Evolutionary conservation across 306 rosid genomes (phyloP), one percentile per base, ranked within the genome.

Genomic region (Glycine soja): DNA sequence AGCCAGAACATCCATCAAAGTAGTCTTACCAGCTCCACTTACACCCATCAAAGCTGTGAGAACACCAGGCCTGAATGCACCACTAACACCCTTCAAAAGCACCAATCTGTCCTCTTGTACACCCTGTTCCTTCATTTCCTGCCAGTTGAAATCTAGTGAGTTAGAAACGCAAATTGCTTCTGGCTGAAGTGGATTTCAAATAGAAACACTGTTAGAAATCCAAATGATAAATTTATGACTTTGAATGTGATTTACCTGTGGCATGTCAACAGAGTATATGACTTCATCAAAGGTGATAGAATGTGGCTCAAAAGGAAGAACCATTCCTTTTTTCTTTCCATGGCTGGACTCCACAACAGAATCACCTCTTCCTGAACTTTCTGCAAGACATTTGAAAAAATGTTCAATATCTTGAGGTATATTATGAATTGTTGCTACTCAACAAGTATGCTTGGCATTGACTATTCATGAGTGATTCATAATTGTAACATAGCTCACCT

Each of bases 21-120:
- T 91, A 56, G 95, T 91, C 72, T 91, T 91, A 14, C 95, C 95
- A 40, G 95, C 95, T 38, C 95, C 95, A 81, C 96, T 91, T 0
- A 91, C 91, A 48, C 96, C 95, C 91, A 91, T 89, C 67, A 91
- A 61, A 38, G 96, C 96, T 2, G 96, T 91, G 36, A 91, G 84
- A 65, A 89, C 92, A 64, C 97, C 93, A 0, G 93, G 95, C 84
- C 94, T 86, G 63, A 91, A 91, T 75, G 95, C 86, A 3, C 95
- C 92, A 7, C 92, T 91, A 13, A 91, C 90, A 63, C 83, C 87
- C 38, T 85, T 89, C 71, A 91, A 38, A 59, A 91, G 89, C 36
- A 85, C 86, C 40, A 89, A 63, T 42, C 8, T 88, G 46, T 91
- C 91, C 73, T 91, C 92, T 11, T 5, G 8, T 43, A 91, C 78